Evolutionary conservation across 2,329 filamentous ascomycete genomes (phyloP), one percentile per base, ranked within the genome.

Genomic region (Pseudocercospora fuligena): DNA sequence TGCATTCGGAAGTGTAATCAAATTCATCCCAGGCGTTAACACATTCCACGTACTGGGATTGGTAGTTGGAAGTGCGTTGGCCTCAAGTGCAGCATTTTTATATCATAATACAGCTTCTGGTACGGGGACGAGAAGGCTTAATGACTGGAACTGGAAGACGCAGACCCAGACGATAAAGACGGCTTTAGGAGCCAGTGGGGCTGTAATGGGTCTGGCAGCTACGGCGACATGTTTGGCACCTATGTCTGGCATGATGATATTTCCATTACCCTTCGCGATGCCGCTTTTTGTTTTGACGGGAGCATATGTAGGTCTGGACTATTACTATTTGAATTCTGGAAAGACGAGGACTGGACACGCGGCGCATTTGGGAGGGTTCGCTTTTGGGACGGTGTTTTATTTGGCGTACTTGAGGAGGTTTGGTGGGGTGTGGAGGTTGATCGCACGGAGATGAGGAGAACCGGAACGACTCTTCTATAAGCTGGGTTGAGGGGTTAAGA

Each of bases 351-450:
- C 79, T 8, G 81, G 73, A 4, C 82, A 84, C 74, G 74, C 78
- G 19, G 82, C 81, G 7, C 82, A 84, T 76, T 63, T 84, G 14
- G 82, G 82, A 5, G 82, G 82, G 0, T 61, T 77, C 21, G 73
- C 73, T 0, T 83, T 81, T 70, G 82, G 82, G 0, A 60, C 63
- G 0, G 31, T 69, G 8, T 79, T 73, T 63, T 80, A 79, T 59
- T 16, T 75, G 6, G 25, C 69, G 3, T 62, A 53, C 21, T 54
- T 79, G 60, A 69, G 75, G 40, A 66, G 69, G 27, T 73, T 63
- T 60, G 76, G 75, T 19, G 75, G 65, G 2, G 36, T 70, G 8
- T 67, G 59, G 65, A 36, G 33, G 6, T 36, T 65, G 33, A n/a
- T 67, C 5, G n/a, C n/a, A 19, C n/a, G 46, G 46, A 19, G 46